Evolutionary conservation across 2,329 filamentous ascomycete genomes (phyloP).

Genomic region (Sclerotinia subarctica): DNA sequence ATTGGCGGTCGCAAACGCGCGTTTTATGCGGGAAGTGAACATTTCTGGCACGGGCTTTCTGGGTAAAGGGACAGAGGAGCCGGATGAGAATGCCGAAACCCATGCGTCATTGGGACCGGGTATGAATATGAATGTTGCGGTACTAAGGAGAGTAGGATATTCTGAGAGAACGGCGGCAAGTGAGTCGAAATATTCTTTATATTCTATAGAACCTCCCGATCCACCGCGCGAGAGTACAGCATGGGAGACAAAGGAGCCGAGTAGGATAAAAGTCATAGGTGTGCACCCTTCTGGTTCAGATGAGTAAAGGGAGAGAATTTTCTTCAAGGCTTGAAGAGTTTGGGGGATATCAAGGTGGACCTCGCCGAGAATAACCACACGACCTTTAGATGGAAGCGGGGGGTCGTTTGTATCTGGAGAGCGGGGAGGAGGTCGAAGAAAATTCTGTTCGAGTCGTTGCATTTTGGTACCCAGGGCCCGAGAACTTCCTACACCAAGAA

Average conservation of each 20-base stretch:
- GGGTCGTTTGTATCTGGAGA: slow-evolving; percentile 24
- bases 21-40: slow-evolving; percentile 82
- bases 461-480: slow-evolving; percentile 78
- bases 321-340: slow-evolving; percentile 76
- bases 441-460: slow-evolving; percentile 71
- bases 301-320: slow-evolving; percentile 73
- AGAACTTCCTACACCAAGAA: slow-evolving; percentile 86
- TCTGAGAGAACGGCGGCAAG: slow-evolving; percentile 80
- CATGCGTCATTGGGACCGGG: slow-evolving; percentile 98
- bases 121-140: slow-evolving; percentile 84
- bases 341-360: slow-evolving; percentile 80
- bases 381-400: slow-evolving; percentile 44
- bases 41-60: slow-evolving; percentile 74
- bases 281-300: slow-evolving; percentile 59
- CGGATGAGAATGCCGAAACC: slow-evolving; percentile 79
- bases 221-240: slow-evolving; percentile 66
- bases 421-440: slow-evolving; percentile 47
- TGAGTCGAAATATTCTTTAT: slow-evolving; percentile 93
- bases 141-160: slow-evolving; percentile 74
- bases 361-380: slow-evolving; percentile 77
- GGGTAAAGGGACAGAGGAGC: slow-evolving; percentile 67
- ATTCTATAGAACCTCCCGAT: slow-evolving; percentile 82
- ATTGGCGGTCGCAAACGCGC: slow-evolving; percentile 77
- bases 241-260: slow-evolving; percentile 76
- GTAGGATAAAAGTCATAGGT: slow-evolving; percentile 76